A percentile compares a stretch with the other conserved stretches of the same genome.
Evolutionary conservation across 768 basidiomycete genomes (phyloP).

Genomic region (Termitomyces sp.): DNA sequence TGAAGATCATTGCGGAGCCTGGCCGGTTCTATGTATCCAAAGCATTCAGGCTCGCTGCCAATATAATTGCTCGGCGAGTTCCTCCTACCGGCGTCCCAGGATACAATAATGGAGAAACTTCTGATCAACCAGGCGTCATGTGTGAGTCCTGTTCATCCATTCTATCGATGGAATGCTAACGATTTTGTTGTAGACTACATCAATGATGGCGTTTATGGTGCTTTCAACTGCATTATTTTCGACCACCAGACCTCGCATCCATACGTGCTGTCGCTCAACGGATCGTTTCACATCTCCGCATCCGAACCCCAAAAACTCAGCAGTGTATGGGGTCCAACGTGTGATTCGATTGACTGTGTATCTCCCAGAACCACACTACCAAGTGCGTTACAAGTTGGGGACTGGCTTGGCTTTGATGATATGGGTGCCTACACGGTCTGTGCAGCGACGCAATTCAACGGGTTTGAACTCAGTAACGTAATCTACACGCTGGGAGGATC

Average conservation of each 20-base stretch:
- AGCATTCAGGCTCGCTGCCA: slow-evolving; percentile 89
- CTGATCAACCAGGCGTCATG: slow-evolving; percentile 65
- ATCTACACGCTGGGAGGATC: slow-evolving; percentile 70
- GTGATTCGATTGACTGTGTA: slow-evolving; percentile 96
- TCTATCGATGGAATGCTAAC: not conserved
- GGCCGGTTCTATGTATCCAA: slow-evolving; percentile 91
- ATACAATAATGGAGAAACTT: slow-evolving; percentile 22
- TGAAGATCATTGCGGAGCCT: slow-evolving; percentile 95
- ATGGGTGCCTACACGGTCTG: slow-evolving; percentile 99
- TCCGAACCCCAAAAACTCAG: slow-evolving; percentile 43
- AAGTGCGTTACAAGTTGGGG: slow-evolving; percentile 75
- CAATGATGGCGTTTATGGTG: slow-evolving; percentile 98
- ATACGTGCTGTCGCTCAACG: slow-evolving; percentile 66
- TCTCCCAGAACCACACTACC: slow-evolving; percentile 61
- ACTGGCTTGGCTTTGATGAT: slow-evolving; percentile 94
- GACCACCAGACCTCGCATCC: slow-evolving; percentile 92
- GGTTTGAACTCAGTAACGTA: slow-evolving; percentile 78
- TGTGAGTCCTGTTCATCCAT: slow-evolving; percentile 54
- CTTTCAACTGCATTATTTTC: slow-evolving; percentile 96
- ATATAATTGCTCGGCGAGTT: slow-evolving; percentile 87
- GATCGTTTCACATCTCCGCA: slow-evolving; percentile 55
- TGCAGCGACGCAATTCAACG: slow-evolving; percentile 95
- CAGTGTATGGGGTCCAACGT: slow-evolving; percentile 98
- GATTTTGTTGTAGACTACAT: slow-evolving; percentile 74
- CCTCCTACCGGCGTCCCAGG: slow-evolving; percentile 35